Percentiles rank a stretch among this genome's conserved stretches.
Evolutionary conservation across 148 eudicot species (phyloP).

Genomic region (Spergularia marina): DNA sequence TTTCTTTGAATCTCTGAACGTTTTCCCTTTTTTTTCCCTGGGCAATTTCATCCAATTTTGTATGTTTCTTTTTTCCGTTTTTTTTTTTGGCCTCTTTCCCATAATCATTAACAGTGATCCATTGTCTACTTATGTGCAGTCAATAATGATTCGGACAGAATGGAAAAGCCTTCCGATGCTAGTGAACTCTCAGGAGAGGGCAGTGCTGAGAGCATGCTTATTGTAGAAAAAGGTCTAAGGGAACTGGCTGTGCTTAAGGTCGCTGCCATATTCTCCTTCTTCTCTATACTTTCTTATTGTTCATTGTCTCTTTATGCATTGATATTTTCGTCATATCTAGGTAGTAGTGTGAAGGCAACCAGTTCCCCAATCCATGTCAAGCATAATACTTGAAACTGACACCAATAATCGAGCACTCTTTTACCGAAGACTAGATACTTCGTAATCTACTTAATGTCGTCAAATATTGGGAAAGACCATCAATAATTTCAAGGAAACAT

Average conservation of each 20-base stretch:
- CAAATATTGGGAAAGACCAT: too few species aligned
- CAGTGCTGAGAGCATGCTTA: slow-evolving; percentile 84
- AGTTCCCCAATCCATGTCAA: neutral
- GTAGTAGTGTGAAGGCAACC: neutral
- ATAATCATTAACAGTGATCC: neutral
- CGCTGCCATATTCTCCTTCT: slow-evolving; percentile 12
- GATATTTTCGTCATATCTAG: neutral
- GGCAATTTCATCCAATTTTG: too few species aligned
- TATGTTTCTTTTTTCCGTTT: too few species aligned
- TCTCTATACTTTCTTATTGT: neutral
- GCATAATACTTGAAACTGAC: too few species aligned
- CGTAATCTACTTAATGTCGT: too few species aligned
- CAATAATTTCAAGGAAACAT: too few species aligned
- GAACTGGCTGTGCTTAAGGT: slow-evolving; percentile 84
- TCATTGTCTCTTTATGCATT: neutral
- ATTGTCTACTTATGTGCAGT: slow-evolving; percentile 37
- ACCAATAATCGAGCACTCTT: too few species aligned
- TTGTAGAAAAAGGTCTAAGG: slow-evolving; percentile 83
- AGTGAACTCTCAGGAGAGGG: slow-evolving; percentile 53
- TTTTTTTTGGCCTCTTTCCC: neutral
- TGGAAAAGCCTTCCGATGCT: slow-evolving; percentile 26
- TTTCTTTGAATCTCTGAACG: too few species aligned
- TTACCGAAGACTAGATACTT: too few species aligned
- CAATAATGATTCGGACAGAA: slow-evolving; percentile 48
- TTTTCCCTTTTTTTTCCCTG: too few species aligned